phyloP scores from a whole-genome alignment of 805 yeast genomes.

The Candida palmyrensis region DNA sequence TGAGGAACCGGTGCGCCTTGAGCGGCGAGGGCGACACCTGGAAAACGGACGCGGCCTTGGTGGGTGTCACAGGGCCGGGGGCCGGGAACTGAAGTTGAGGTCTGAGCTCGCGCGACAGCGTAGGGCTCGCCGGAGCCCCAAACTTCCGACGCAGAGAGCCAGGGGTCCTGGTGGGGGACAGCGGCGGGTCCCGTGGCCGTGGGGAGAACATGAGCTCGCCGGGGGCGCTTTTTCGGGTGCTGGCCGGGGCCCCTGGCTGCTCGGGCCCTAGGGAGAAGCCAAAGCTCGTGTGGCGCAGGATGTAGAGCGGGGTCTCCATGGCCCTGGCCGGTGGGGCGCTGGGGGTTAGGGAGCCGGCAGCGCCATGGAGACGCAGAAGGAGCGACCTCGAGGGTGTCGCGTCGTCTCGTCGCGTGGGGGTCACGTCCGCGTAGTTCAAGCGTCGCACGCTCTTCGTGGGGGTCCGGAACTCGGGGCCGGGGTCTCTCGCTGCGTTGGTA shows the following conservation, averaged over 20 bases:
- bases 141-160: background rate
- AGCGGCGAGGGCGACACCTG: constrained; percentile 45
- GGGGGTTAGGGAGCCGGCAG: too few relatives aligned
- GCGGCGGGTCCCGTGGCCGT: background rate
- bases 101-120: too few relatives aligned
- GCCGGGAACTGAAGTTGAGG: too few relatives aligned
- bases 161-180: background rate
- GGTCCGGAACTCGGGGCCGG: constrained; percentile 16
- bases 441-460: background rate
- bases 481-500: constrained; percentile 1
- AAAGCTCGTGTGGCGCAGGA: constrained; percentile 14
- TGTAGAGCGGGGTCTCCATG: constrained; percentile 21
- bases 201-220: background rate
- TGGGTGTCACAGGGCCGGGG: constrained; percentile 3
- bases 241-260: background rate
- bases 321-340: too few relatives aligned
- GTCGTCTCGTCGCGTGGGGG: background rate
- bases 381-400: constrained; percentile 2
- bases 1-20: constrained; percentile 26
- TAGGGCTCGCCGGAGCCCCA: constrained; percentile 2
- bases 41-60: constrained; percentile 13
- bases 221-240: background rate
- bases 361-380: too few relatives aligned
- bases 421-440: too few relatives aligned
- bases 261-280: constrained; percentile 6